These are phyloP conservation scores for Takashimella tepidaria DNA, from an alignment of 1,284 basidiomycete genomes.

Conservation along the genomic window DNA sequence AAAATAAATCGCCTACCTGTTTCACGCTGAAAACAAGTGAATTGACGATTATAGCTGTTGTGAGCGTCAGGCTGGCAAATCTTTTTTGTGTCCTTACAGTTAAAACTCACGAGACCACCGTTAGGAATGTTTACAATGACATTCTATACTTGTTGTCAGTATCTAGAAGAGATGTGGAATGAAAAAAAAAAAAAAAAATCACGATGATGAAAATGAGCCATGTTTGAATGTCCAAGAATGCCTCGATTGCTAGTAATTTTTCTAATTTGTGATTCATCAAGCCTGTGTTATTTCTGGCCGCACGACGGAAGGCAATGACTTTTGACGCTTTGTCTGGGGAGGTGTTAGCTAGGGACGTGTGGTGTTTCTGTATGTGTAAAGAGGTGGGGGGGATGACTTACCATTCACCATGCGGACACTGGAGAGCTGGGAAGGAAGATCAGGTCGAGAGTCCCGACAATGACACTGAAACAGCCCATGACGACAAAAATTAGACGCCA, in stretches of 20 bases:
- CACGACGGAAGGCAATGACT: conserved; percentile 14
- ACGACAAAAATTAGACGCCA: conserved; percentile 15
- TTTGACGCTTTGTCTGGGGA: conserved; percentile 20
- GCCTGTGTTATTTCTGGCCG: conserved; percentile 18
- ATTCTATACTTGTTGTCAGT: conserved; percentile 3
- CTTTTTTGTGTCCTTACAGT: no score
- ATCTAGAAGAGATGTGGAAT: conserved; percentile 3
- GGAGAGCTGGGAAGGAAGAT: conserved; percentile 16
- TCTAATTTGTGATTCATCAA: conserved; percentile 16
- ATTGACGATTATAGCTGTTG: conserved; percentile 22
- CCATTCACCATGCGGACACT: conserved; percentile 23
- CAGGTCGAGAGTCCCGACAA: conserved; percentile 1
- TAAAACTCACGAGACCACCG: conserved; percentile 20
- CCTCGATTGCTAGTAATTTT: conserved; percentile 15
- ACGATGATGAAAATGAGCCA: conserved; percentile 17
- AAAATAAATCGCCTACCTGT: no score
- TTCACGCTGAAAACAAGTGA: conserved; percentile 18
- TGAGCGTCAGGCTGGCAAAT: no score
- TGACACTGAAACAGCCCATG: conserved; percentile 1
- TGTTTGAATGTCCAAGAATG: conserved; percentile 13
- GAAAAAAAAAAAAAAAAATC: not conserved
- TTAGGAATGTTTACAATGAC: conserved; percentile 16
- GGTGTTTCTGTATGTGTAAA: no score
- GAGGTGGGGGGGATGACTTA: conserved; percentile 1
- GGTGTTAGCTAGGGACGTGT: not conserved